A percentile compares a stretch with the other conserved stretches of the same genome.
phyloP scores from a whole-genome alignment of 1,139 yeast genomes.

The Lizanozyma gosingica region DNA sequence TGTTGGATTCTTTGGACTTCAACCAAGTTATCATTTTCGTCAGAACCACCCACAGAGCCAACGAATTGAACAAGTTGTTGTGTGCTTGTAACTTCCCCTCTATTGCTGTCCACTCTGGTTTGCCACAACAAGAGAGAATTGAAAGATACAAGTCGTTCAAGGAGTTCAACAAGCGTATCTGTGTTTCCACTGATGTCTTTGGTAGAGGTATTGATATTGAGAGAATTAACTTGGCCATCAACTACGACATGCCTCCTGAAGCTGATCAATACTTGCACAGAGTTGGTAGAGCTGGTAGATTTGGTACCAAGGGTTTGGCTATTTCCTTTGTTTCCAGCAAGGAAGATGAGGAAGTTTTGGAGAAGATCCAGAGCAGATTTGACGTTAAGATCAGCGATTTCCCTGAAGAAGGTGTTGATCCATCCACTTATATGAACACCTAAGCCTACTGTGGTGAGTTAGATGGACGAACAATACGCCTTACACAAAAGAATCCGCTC shows the following conservation, averaged over 20 bases:
- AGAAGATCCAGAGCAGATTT: conserved; percentile 92
- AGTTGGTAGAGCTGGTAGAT: conserved; percentile 99
- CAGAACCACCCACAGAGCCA: conserved; percentile 85
- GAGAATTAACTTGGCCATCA: conserved; percentile 95
- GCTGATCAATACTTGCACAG: conserved; percentile 98
- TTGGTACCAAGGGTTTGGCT: conserved; percentile 98
- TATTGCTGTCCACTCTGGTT: conserved; percentile 92
- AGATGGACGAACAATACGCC: no score
- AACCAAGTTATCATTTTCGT: conserved; percentile 98
- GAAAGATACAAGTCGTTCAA: conserved; percentile 93
- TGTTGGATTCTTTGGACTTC: conserved; percentile 90
- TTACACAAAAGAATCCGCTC: no score
- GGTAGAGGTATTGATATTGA: conserved; percentile 99
- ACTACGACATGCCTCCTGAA: conserved; percentile 84
- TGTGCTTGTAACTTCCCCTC: conserved; percentile 96
- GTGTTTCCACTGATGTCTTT: conserved; percentile 96
- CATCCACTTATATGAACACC: conserved; percentile 96
- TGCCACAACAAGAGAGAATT: conserved; percentile 97
- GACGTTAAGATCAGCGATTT: conserved; percentile 91
- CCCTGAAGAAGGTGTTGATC: conserved; percentile 98
- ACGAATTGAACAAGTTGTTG: conserved; percentile 81
- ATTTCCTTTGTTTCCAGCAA: conserved; percentile 80
- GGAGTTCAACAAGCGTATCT: conserved; percentile 97
- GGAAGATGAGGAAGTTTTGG: conserved; percentile 85
- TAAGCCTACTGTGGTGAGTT: no score